Percentiles rank a stretch among this genome's conserved stretches.
Conservation (phyloP, 371 early-diverging fungal species). For the Lichtheimia hyalospora region DNA sequence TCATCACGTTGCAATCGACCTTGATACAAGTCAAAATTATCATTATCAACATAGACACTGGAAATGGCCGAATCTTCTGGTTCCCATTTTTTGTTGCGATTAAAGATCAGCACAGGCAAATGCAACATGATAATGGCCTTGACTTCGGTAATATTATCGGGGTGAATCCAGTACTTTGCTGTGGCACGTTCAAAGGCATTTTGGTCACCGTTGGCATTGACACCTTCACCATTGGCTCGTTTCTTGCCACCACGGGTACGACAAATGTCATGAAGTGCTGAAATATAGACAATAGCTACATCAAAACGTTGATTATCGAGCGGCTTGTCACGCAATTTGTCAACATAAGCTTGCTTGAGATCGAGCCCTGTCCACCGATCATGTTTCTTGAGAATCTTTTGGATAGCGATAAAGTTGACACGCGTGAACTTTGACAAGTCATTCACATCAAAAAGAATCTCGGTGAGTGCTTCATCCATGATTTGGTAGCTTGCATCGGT, state of each 20-base stretch:
- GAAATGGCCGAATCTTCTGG: constrained; percentile 68
- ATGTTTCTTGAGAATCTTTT: constrained; percentile 96
- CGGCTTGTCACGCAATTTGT: constrained; percentile 77
- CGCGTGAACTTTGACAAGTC: constrained; percentile 92
- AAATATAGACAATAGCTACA: constrained; percentile 83
- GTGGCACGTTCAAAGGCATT: constrained; percentile 87
- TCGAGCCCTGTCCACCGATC: constrained; percentile 69
- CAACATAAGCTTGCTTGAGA: constrained; percentile 64
- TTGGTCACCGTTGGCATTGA: constrained; percentile 65
- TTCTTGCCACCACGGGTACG: constrained; percentile 49
- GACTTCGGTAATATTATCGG: constrained; percentile 93
- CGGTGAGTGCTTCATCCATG: constrained; percentile 78
- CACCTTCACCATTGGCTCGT: constrained; percentile 29
- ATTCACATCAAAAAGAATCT: constrained; percentile 84
- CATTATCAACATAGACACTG: constrained; percentile 93
- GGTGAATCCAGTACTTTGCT: constrained; percentile 98
- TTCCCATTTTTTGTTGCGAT: constrained; percentile 35
- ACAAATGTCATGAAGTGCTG: constrained; percentile 86
- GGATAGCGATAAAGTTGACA: constrained; percentile 92
- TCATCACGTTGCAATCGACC: constrained; percentile 88
- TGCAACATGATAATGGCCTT: constrained; percentile 88
- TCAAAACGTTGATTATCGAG: constrained; percentile 92
- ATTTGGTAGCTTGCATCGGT: constrained; percentile 58
- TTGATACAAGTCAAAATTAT: constrained; percentile 83
- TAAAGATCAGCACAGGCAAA: constrained; percentile 85